Conservation (phyloP, 768 basidiomycete genomes). For the Gloeopeniophorella convolvens region DNA sequence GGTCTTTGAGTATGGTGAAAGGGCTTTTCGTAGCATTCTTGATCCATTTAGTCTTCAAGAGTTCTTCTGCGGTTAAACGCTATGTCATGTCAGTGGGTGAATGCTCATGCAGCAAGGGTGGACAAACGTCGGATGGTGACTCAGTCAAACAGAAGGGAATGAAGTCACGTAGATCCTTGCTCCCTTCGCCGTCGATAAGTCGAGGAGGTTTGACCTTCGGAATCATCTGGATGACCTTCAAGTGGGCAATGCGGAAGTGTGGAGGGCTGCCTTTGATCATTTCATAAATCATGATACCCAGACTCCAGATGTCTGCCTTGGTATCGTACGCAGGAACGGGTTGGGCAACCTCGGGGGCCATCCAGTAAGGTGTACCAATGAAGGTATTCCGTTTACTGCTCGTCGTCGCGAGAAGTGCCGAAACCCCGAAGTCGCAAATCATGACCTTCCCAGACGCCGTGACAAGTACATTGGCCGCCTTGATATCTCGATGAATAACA, state of each 20-base stretch:
- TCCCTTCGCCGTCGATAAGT: slow-evolving; percentile 70
- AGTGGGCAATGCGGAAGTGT: slow-evolving; percentile 73
- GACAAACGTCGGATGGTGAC: slow-evolving; percentile 65
- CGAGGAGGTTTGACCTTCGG: slow-evolving; percentile 78
- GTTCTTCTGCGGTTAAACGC: slow-evolving; percentile 87
- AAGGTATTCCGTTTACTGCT: slow-evolving; percentile 93
- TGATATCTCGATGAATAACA: slow-evolving; percentile 96
- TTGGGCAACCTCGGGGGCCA: slow-evolving; percentile 97
- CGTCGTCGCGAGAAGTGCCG: slow-evolving; percentile 77
- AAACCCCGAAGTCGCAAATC: slow-evolving; percentile 98
- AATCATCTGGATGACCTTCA: slow-evolving; percentile 85
- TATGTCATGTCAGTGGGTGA: slow-evolving; percentile 27
- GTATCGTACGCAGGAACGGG: slow-evolving; percentile 87
- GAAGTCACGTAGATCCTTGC: slow-evolving; percentile 85
- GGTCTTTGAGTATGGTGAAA: slow-evolving; percentile 67
- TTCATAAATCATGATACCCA: slow-evolving; percentile 94
- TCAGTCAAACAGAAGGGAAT: slow-evolving; percentile 77
- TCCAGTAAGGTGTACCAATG: slow-evolving; percentile 98
- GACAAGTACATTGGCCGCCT: slow-evolving; percentile 94
- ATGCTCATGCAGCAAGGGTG: not conserved
- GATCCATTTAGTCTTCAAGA: slow-evolving; percentile 87
- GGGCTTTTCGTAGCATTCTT: slow-evolving; percentile 62
- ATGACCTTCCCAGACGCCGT: slow-evolving; percentile 85
- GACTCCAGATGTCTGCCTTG: slow-evolving; percentile 97
- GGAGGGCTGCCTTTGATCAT: slow-evolving; percentile 97